Evolutionary conservation across 2,329 filamentous ascomycete genomes (phyloP), one percentile per base, ranked within the genome.

Genomic region (Leptographium radiaticola): DNA sequence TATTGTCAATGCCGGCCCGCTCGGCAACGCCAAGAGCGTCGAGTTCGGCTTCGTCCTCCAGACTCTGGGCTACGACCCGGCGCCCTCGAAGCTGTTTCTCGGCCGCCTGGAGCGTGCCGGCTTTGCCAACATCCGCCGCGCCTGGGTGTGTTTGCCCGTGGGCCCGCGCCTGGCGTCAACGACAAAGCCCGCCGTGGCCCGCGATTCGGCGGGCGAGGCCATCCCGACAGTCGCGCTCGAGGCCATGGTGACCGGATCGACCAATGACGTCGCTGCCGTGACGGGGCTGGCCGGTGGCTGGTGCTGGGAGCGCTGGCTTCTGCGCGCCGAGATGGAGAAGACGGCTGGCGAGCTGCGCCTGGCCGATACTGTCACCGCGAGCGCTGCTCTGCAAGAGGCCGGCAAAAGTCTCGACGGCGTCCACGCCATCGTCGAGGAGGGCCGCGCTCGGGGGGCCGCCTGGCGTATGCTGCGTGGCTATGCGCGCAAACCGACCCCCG

Each of bases 291-390:
- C 91, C 1, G 93, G 89, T 6, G 84, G 86, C 31, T 93, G 89
- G 83, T 83, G 84, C 66, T 98, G 90, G 91, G 93, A 98, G 76
- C 86, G 88, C 66, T 98, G 93, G 93, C 79, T 97, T 67, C 71
- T 96, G 60, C 87, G 89, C 64, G 78, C 91, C 62, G 87, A 93
- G 71, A 79, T 84, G 70, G 90, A 96, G 73, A 93, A 79, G 67
- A 74, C 75, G 6, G 74, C 88, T 64, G 86, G 87, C 31, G 83
- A 88, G 64, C 67, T 76, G 57, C 68, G 77, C 12, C 71, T 81
- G 30, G 70, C 69, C 6, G 75, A 80, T 61, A 79, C 70, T 6
- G 74, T 75, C 34, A 75, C 72, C 40, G 66, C 76, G 11, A 71
- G 75, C 25, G 66, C 70, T 46, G 72, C 75, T 49, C 73, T 79